Base-by-base conservation (phyloP, 371 early-diverging fungal genomes). In the Mortierella sp. region DNA sequence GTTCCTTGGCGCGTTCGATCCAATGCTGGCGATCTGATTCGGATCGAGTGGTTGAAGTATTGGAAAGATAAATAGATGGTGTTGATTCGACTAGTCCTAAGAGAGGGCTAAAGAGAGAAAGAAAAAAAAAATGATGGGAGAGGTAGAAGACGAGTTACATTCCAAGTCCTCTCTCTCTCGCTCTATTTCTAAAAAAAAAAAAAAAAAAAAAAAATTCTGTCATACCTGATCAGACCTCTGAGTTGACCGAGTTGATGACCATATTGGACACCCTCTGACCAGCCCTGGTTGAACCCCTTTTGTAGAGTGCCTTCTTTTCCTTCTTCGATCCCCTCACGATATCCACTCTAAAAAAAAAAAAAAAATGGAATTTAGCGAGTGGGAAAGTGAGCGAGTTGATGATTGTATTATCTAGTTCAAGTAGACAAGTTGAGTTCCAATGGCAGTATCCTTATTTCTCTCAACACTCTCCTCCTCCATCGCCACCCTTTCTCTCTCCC, bases 221-320 rank as follows among this genome's bases (percentile, higher is more conserved):
- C 45, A 21, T 59, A 72, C 80, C 80, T 79, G 65, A 79, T 79
- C 62, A 79, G 47, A 0, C 80, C 80, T 19, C 80, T 70, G 47
- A 79, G 68, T 64, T 61, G 62, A 16, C 80, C 80, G 26, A 79
- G 28, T 7, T 72, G 70, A 62, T 79, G 57, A 15, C 80, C 80
- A 23, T 79, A 73, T 12, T 73, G 66, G 7, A 73, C 70, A n/a
- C 80, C 80, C 30, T 79, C 80, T 37, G 73, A 51, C 80, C 80
- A 79, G 5, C 80, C 80, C 19, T 70, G 80, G 60, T 79, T 73
- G 52, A 79, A 79, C n/a, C 80, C 80, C n/a, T 73, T 51, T 37
- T 79, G 80, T 14, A 79, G 30, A 2, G 74, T 79, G 0, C 55
- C 66, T 47, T 79, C 80, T 26, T 79, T 79, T 0, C 80, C 80